Evolutionary conservation across 2,329 filamentous ascomycete genomes (phyloP), one percentile per base, ranked within the genome.

Genomic region (Exophiala phaeomuriformis): DNA sequence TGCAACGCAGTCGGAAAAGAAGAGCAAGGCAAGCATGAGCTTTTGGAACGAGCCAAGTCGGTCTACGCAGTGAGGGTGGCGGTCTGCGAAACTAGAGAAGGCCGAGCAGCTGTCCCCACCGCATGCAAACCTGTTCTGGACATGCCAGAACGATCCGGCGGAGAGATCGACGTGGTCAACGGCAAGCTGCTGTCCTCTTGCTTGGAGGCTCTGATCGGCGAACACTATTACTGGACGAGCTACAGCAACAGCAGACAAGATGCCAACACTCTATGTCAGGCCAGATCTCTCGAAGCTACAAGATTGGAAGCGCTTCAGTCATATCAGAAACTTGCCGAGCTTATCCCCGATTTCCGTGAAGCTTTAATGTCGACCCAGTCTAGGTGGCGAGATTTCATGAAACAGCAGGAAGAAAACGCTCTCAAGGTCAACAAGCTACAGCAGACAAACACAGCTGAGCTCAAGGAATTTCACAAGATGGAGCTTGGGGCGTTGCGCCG

Each of bases 231-330:
- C 64, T 85, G 82, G 81, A 83, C 75, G 1, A 84, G 80, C 28
- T 86, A 82, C 68, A 80, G 78, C 60, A 83, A 82, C 65, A 79
- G 74, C 53, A 73, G 76, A 51, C 79, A 83, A 52, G 81, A 82
- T 59, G 81, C 81, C 1, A 70, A 80, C 41, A 68, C 81, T 12
- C 79, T 85, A 60, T 86, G 83, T 59, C 77, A 82, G 57, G 80
- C 81, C 30, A 76, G 78, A 40, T 75, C 51, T 7, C 46, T 59
- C 5, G 57, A 59, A 28, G 49, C 57, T 8, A 51, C 48, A 10
- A 52, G 49, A 43, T 32, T 57, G 33, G 57, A 59, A 39, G 54
- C 57, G n/a, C 51, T 59, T 42, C 52, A 50, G 6, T 59, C 57
- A 4, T 59, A 57, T 12, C 48, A 53, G 30, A 56, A 56, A 36